phyloP scores from a whole-genome alignment of 2,329 filamentous ascomycete genomes.

The Fusarium penzigii region DNA sequence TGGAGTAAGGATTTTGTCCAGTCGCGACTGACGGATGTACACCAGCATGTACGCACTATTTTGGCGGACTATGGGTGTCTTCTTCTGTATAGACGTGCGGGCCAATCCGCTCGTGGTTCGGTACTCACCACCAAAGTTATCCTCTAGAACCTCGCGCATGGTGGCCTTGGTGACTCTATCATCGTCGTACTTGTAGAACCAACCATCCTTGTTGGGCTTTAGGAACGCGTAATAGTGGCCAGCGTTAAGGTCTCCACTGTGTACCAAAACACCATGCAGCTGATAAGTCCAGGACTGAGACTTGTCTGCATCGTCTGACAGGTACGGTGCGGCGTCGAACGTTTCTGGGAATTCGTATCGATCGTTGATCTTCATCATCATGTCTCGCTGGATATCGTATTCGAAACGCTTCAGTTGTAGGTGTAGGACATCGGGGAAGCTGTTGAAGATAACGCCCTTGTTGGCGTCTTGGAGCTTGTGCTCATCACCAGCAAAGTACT shows the following conservation, averaged over 20 bases:
- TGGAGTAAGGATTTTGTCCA: constrained; percentile 79
- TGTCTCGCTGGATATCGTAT: constrained; percentile 93
- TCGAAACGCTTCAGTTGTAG: constrained; percentile 97
- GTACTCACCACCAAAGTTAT: constrained; percentile 95
- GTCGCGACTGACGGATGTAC: constrained; percentile 83
- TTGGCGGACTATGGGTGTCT: constrained; percentile 61
- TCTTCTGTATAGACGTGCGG: constrained; percentile 53
- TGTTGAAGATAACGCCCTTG: constrained; percentile 97
- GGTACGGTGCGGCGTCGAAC: constrained; percentile 83
- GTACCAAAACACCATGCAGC: constrained; percentile 91
- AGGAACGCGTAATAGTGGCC: constrained; percentile 98
- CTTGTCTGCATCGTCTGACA: constrained; percentile 81
- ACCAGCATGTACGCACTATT: constrained; percentile 99
- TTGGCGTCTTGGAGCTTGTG: constrained; percentile 93
- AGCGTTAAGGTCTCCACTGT: constrained; percentile 94
- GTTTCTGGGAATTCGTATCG: constrained; percentile 85
- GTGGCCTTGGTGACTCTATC: constrained; percentile 96
- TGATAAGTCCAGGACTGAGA: constrained; percentile 92
- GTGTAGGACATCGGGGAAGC: constrained; percentile 91
- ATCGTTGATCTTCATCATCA: constrained; percentile 99
- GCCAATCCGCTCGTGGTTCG: constrained; percentile 48
- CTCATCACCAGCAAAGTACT: constrained; percentile 89
- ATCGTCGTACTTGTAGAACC: constrained; percentile 97
- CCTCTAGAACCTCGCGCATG: constrained; percentile 86
- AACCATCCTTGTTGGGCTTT: constrained; percentile 88